Conservation (phyloP, 352 stramenopile species). For the Phytophthora aleatoria region DNA sequence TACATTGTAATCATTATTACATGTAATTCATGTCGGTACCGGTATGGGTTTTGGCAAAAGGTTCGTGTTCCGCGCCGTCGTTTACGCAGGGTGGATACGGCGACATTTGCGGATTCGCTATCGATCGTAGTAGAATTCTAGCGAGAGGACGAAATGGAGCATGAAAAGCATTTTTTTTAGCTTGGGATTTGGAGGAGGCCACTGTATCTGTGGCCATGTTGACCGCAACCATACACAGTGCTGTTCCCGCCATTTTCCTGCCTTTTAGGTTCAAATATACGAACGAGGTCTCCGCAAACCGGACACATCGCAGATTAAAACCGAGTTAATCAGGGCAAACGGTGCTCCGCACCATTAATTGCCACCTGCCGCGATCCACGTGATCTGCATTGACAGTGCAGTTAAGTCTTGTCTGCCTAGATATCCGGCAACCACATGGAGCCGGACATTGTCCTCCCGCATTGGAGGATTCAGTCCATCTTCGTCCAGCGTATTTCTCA, state of each 20-base stretch:
- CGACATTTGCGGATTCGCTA: slow-evolving; percentile 1
- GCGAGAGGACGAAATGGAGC: slow-evolving; percentile 20
- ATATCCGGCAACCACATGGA: slow-evolving; percentile 8
- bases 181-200: slow-evolving; percentile 21
- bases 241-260: slow-evolving; percentile 9
- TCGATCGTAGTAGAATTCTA: slow-evolving; percentile 20
- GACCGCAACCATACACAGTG: neutral
- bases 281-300: neutral
- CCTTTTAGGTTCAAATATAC: slow-evolving; percentile 13
- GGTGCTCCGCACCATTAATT: slow-evolving; percentile 10
- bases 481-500: slow-evolving; percentile 15
- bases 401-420: slow-evolving; percentile 5
- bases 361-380: slow-evolving; percentile 1
- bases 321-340: slow-evolving; percentile 5
- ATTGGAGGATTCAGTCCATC: slow-evolving; percentile 21
- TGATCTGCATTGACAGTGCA: slow-evolving; percentile 29
- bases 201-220: slow-evolving; percentile 5
- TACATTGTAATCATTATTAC: too few species aligned
- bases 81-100: slow-evolving; percentile 4
- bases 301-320: slow-evolving; percentile 10
- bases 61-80: neutral
- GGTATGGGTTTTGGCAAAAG: too few species aligned
- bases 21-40: too few species aligned
- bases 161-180: slow-evolving; percentile 4
- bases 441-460: slow-evolving; percentile 28